A percentile compares a stretch with the other conserved stretches of the same genome.
Evolutionary conservation across 495 filamentous ascomycete species (phyloP).

Genomic region (Podospora comata): DNA sequence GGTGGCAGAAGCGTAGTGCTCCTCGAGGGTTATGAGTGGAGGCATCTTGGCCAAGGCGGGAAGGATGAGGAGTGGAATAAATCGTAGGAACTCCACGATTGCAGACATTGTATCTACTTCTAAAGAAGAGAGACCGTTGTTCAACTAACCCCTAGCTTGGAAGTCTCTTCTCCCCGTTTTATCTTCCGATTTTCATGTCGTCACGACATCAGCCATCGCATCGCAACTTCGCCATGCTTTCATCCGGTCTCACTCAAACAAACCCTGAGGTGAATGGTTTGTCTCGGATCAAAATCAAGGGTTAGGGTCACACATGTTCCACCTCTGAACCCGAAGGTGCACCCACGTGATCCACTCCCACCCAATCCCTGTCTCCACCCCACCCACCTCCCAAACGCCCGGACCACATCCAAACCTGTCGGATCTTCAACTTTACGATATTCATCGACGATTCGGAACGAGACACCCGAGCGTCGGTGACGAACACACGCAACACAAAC

Average conservation of each 20-base stretch:
- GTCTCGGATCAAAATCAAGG: background rate
- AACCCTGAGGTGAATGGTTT: background rate
- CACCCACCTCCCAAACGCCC: background rate
- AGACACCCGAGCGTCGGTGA: background rate
- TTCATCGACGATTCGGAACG: background rate
- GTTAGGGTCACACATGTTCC: background rate
- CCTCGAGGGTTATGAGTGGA: constrained; percentile 57
- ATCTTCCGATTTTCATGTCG: background rate
- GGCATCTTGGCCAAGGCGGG: constrained; percentile 10
- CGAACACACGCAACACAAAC: background rate
- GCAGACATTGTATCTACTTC: background rate
- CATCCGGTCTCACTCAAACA: background rate
- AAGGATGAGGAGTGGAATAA: background rate
- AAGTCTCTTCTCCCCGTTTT: background rate
- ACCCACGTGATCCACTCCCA: background rate
- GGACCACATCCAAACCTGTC: constrained; percentile 1
- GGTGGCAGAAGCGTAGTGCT: constrained; percentile 52
- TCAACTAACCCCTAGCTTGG: background rate
- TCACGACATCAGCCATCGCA: background rate
- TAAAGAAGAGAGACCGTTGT: too few species aligned
- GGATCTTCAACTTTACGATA: background rate
- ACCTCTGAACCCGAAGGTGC: background rate
- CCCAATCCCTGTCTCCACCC: background rate
- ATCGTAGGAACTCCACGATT: background rate
- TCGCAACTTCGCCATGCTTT: background rate